Evolutionary conservation across 495 filamentous ascomycete species (phyloP).

Genomic region (Podospora pseudoanserina): DNA sequence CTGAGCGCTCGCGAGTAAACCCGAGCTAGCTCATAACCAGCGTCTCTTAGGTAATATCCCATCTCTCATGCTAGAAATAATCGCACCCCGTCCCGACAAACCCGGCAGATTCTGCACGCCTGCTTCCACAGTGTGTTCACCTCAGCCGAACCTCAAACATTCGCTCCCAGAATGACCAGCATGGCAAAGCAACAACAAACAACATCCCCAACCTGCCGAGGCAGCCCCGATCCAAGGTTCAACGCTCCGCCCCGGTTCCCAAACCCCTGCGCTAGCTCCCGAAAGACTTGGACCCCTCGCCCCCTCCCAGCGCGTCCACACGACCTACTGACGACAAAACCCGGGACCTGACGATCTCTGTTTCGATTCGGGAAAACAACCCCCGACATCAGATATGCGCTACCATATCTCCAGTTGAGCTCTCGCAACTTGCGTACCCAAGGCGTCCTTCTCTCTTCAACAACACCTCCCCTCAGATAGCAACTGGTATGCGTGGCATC

Average conservation of each 20-base stretch:
- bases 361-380: background rate
- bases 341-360: background rate
- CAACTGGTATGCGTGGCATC: no score
- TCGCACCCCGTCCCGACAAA: background rate
- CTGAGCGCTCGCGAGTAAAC: background rate
- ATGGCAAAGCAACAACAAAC: background rate
- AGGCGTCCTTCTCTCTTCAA: no score
- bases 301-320: no score
- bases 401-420: no score
- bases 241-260: background rate
- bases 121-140: background rate
- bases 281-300: background rate
- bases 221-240: background rate
- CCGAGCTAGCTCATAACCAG: no score
- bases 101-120: background rate
- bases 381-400: background rate
- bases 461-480: no score
- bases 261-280: background rate
- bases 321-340: background rate
- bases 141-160: background rate
- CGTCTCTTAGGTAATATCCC: no score
- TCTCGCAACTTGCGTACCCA: no score
- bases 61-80: no score
- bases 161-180: background rate
- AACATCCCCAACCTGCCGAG: background rate